These are phyloP conservation scores for Globisporangium uncinulatum DNA, from an alignment of 352 stramenopile genomes.

Conservation along the genomic window DNA sequence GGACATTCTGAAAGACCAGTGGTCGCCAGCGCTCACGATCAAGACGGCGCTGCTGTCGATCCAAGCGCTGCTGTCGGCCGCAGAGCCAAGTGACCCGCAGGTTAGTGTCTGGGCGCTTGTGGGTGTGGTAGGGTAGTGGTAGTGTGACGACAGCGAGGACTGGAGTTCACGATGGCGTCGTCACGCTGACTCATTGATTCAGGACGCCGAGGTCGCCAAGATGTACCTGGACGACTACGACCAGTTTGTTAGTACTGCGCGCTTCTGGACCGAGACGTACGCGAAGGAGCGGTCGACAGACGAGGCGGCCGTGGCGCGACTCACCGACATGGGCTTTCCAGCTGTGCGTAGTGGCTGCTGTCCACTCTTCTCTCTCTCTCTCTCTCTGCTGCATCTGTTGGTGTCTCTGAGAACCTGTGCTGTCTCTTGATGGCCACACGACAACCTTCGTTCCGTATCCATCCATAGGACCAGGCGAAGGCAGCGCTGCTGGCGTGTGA, in stretches of 20 bases:
- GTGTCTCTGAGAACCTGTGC: no score
- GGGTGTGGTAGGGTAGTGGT: no score
- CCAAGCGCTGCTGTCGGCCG: constrained; percentile 93
- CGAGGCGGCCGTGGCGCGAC: constrained; percentile 55
- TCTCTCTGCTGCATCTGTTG: no score
- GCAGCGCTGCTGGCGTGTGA: constrained; percentile 53
- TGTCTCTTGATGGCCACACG: no score
- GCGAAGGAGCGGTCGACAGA: constrained; percentile 66
- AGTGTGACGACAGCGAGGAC: no score
- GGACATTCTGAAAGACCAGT: constrained; percentile 97
- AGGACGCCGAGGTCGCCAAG: constrained; percentile 92
- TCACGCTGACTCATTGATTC: no score
- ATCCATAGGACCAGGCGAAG: constrained; percentile 67
- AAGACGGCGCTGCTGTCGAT: constrained; percentile 96
- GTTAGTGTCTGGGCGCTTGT: constrained; percentile 24
- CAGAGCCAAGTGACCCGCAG: constrained; percentile 89
- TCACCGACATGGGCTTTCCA: constrained; percentile 87
- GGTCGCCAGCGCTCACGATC: constrained; percentile 95
- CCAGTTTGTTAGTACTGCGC: constrained; percentile 92
- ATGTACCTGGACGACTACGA: constrained; percentile 94
- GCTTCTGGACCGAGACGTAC: constrained; percentile 96
- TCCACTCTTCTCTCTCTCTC: no score
- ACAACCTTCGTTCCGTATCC: no score
- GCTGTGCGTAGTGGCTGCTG: no score
- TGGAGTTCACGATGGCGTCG: no score